Base-by-base conservation (phyloP, 2,329 filamentous ascomycete genomes). In the Exophiala sp. region DNA sequence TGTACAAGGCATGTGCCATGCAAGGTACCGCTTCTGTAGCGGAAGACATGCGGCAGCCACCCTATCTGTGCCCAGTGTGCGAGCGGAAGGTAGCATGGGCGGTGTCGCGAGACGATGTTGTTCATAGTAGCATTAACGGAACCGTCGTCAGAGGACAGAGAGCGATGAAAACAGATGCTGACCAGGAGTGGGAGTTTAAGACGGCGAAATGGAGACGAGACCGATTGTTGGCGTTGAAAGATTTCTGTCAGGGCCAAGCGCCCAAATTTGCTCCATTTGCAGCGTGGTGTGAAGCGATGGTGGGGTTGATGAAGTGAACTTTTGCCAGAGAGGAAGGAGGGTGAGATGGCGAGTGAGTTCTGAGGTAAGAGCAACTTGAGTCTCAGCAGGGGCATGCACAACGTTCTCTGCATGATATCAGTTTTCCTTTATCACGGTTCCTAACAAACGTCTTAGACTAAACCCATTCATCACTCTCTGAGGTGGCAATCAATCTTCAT, bases 41-140 rank as follows among this genome's bases (percentile, higher is more conserved):
- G 0, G 84, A 87, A 65, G 83, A 86, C 63, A 71, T 76, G 2
- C 69, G 83, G 39, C 83, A 86, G 63, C 83, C 84, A 20, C 82
- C 83, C 1, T 86, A 84, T 60, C 62, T 86, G 3, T 87, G 83
- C 59, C 81, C 79, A 0, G 72, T 86, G 0, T 84, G 83, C 59
- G 64, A 81, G 51, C 71, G 71, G 5, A 87, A 86, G 66, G 52
- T 86, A 1, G 64, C 69, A 2, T 62, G 68, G 53, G 65, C 65
- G 14, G 36, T 54, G n/a, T 16, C 39, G 24, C 35, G 21, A 49
- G 8, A 21, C 16, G 32, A 35, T n/a, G 38, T n/a, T n/a, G 29
- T 12, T 9, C 45, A 36, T 18, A 39, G n/a, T 33, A 7, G 16
- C 10, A 10, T 35, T 6, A 32, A 14, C 20, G 11, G 14, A 33